Evolutionary conservation across 495 filamentous ascomycete genomes (phyloP).

Genomic region (Usnea hakonensis): DNA sequence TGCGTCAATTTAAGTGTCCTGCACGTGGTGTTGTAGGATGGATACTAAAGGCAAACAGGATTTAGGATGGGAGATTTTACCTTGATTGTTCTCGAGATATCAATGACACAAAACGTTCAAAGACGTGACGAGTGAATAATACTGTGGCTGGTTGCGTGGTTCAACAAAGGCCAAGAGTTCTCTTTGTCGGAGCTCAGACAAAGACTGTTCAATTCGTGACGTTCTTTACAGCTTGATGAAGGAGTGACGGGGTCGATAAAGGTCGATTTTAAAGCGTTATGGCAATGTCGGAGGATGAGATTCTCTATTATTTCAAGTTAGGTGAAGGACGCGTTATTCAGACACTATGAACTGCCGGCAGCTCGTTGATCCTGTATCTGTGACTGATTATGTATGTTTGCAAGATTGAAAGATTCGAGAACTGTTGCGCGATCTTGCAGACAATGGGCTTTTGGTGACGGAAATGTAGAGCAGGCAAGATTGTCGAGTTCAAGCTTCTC

Average conservation of each 20-base stretch:
- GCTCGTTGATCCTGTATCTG: neutral
- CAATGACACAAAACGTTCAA: neutral
- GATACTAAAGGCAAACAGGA: neutral
- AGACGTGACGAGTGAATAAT: constrained; percentile 4
- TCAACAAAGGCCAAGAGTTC: neutral
- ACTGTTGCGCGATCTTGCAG: no score
- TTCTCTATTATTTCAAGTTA: neutral
- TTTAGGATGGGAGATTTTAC: neutral
- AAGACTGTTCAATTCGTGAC: neutral
- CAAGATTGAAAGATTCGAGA: neutral
- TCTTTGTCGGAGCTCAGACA: neutral
- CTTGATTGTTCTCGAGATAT: constrained; percentile 4
- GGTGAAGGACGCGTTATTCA: neutral
- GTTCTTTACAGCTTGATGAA: neutral
- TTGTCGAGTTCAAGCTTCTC: constrained; percentile 4
- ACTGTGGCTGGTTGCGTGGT: neutral
- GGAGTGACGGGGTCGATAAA: neutral
- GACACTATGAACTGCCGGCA: constrained; percentile 13
- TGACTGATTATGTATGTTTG: neutral
- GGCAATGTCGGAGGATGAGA: neutral
- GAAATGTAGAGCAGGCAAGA: constrained; percentile 10
- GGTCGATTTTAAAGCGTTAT: neutral
- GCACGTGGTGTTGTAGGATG: neutral
- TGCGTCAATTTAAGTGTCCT: neutral
- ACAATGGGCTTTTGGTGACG: neutral